These are phyloP conservation scores for Fusarium irregulare DNA, from an alignment of 2,329 filamentous ascomycete genomes.

Conservation along the genomic window DNA sequence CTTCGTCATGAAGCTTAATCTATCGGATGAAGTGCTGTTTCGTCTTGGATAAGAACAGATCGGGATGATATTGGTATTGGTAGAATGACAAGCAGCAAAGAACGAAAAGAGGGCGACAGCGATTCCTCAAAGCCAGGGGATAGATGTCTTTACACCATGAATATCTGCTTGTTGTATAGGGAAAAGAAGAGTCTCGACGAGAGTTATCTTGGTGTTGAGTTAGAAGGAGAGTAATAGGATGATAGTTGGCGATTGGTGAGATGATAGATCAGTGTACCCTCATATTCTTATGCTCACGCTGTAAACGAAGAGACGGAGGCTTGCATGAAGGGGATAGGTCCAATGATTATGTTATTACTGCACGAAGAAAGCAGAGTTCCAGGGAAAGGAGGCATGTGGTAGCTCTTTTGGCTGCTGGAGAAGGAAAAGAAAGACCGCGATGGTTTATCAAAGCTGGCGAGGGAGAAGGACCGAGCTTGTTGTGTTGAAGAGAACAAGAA, in stretches of 20 bases:
- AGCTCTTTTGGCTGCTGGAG: background rate
- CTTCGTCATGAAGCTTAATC: background rate
- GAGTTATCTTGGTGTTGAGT: background rate
- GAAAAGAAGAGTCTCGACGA: background rate
- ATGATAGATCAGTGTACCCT: background rate
- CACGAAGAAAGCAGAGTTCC: background rate
- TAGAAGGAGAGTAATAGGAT: background rate
- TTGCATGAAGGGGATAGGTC: background rate
- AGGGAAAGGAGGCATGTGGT: background rate
- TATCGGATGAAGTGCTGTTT: background rate
- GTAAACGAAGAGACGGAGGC: background rate
- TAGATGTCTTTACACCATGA: background rate
- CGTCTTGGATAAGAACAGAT: background rate
- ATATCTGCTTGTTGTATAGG: background rate
- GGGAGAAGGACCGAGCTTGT: no score
- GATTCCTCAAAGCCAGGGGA: background rate
- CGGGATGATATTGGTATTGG: background rate
- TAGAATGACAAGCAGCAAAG: background rate
- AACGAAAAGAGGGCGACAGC: background rate
- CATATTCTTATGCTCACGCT: background rate
- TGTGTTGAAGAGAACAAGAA: background rate
- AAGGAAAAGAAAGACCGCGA: background rate
- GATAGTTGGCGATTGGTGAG: background rate
- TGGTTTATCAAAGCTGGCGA: background rate
- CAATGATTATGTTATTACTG: background rate